Conservation (phyloP, 129 eudicot species). For the Flaveria robusta region DNA sequence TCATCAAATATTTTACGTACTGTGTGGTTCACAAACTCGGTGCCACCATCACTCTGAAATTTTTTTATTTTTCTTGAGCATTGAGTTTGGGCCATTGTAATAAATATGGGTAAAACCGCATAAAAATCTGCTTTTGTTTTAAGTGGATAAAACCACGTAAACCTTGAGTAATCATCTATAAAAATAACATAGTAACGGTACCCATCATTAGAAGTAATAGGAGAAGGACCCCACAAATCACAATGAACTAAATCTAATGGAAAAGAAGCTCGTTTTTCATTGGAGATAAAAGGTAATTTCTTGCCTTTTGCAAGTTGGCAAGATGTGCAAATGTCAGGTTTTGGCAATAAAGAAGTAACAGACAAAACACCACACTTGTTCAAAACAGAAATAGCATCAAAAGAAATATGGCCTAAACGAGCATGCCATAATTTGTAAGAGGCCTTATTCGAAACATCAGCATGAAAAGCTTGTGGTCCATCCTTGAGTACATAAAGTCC, state of each 20-base stretch:
- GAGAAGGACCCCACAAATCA: neutral
- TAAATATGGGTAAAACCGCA: too few species aligned
- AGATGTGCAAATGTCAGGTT: neutral
- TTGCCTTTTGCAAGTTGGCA: neutral
- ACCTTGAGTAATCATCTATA: neutral
- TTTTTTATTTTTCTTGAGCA: neutral
- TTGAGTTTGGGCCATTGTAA: neutral
- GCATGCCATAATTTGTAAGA: too few species aligned
- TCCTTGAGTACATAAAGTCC: neutral
- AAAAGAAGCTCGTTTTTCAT: neutral
- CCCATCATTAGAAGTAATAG: neutral
- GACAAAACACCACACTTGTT: neutral
- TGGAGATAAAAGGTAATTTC: neutral
- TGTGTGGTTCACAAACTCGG: neutral
- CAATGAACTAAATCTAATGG: neutral
- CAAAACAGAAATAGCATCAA: too few species aligned
- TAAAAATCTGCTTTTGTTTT: too few species aligned
- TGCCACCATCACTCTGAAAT: neutral
- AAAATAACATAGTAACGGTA: neutral
- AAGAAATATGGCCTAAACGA: too few species aligned
- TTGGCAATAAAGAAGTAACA: constrained; percentile 1
- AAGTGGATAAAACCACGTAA: neutral
- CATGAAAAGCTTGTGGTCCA: neutral
- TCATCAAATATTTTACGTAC: neutral
- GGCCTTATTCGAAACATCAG: too few species aligned